Evolutionary conservation across 495 filamentous ascomycete genomes (phyloP).

Genomic region (Lasiosphaeriaceae sp.): DNA sequence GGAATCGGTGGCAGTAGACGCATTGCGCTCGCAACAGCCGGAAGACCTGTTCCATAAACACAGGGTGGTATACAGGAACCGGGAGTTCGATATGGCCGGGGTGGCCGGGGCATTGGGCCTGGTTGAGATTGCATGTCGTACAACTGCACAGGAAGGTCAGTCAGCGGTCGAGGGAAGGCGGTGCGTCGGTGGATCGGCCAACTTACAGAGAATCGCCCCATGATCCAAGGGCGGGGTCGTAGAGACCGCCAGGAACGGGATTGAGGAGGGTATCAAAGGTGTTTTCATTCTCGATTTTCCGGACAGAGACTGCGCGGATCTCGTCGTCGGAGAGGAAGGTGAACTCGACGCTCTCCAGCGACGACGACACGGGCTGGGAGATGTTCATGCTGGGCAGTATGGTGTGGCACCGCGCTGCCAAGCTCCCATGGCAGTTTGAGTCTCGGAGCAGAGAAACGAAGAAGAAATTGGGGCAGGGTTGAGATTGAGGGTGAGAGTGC

Average conservation of each 20-base stretch:
- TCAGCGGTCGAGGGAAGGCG: neutral
- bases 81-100: slow-evolving; percentile 93
- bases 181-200: neutral
- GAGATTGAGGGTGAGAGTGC: neutral
- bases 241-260: slow-evolving; percentile 81
- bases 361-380: slow-evolving; percentile 80
- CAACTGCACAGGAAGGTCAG: slow-evolving; percentile 54
- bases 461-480: neutral
- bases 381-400: slow-evolving; percentile 61
- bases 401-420: slow-evolving; percentile 4
- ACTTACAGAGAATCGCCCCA: slow-evolving; percentile 77
- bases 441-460: neutral
- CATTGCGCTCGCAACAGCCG: slow-evolving; percentile 82
- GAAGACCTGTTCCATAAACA: slow-evolving; percentile 86
- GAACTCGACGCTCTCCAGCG: slow-evolving; percentile 87
- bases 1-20: slow-evolving; percentile 80
- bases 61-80: slow-evolving; percentile 85
- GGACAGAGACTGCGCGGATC: slow-evolving; percentile 84
- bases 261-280: slow-evolving; percentile 88
- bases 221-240: slow-evolving; percentile 90
- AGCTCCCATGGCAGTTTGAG: slow-evolving; percentile 8
- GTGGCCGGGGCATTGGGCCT: slow-evolving; percentile 83
- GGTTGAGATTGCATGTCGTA: slow-evolving; percentile 79
- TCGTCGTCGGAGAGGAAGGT: slow-evolving; percentile 73
- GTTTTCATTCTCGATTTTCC: slow-evolving; percentile 80